phyloP scores from a whole-genome alignment of 257 asterid species.

The Coffea eugenioides region DNA sequence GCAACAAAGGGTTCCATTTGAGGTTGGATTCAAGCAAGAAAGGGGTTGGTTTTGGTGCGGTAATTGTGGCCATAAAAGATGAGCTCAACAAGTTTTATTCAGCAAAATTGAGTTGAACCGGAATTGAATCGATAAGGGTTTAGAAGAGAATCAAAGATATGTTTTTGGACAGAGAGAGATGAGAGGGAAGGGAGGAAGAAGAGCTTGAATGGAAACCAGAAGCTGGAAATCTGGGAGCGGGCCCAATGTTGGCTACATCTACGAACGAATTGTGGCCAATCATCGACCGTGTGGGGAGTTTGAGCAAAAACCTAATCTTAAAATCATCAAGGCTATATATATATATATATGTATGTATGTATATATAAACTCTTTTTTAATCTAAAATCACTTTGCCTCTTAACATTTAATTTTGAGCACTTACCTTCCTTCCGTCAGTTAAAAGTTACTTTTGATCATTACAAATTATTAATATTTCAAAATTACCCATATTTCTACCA shows the following conservation, averaged over 20 bases:
- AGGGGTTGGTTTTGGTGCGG: not conserved
- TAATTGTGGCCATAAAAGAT: not conserved
- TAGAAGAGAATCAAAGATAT: too few relatives aligned
- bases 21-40: slow-evolving; percentile 45
- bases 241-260: not conserved
- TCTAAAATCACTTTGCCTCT: too few relatives aligned
- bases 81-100: not conserved
- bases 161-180: not conserved
- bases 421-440: too few relatives aligned
- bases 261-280: not conserved
- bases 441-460: too few relatives aligned
- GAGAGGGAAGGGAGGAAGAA: not conserved
- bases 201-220: not conserved
- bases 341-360: too few relatives aligned
- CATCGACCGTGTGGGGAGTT: not conserved
- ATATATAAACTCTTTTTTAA: too few relatives aligned
- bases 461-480: too few relatives aligned
- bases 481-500: too few relatives aligned
- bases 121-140: too few relatives aligned
- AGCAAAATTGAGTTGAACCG: too few relatives aligned
- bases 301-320: not conserved
- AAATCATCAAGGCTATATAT: too few relatives aligned
- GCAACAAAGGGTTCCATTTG: slow-evolving; percentile 37
- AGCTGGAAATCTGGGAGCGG: not conserved
- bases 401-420: too few relatives aligned